These are phyloP conservation scores for Davidsoniella virescens DNA, from an alignment of 2,329 filamentous ascomycete species.

Conservation along the genomic window DNA sequence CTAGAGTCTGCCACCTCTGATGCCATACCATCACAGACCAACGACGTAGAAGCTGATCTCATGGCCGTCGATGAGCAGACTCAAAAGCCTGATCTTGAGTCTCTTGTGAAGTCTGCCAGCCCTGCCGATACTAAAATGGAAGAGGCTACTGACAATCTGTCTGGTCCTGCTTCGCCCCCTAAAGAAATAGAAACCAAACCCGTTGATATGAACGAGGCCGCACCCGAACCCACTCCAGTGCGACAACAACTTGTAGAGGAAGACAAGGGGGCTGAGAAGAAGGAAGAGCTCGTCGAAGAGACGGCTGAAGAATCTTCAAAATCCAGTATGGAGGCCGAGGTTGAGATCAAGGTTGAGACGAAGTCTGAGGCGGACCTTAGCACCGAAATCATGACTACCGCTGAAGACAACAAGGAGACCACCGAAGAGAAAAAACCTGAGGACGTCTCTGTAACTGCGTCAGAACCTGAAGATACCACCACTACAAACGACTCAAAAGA, in stretches of 20 bases:
- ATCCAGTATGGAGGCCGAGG: conserved; percentile 1
- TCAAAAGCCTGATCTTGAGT: neutral
- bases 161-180: too few relatives aligned
- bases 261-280: neutral
- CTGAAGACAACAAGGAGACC: conserved; percentile 14
- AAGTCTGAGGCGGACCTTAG: conserved; percentile 14
- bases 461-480: conserved; percentile 8
- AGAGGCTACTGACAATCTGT: neutral
- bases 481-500: conserved; percentile 1
- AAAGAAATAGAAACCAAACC: neutral
- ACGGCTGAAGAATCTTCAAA: neutral
- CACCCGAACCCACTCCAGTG: neutral
- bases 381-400: conserved; percentile 6
- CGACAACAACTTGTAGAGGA: neutral
- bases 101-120: neutral
- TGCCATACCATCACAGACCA: neutral
- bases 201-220: neutral
- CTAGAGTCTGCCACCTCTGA: neutral
- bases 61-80: conserved; percentile 2
- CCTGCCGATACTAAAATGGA: neutral
- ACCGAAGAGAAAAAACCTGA: conserved; percentile 18
- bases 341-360: conserved; percentile 12
- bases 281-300: conserved; percentile 14
- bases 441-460: conserved; percentile 3
- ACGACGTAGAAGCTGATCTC: conserved; percentile 5